Percentiles rank a stretch among this genome's conserved stretches.
phyloP scores from a whole-genome alignment of 345 rosid genomes.

The Brassica napus region DNA sequence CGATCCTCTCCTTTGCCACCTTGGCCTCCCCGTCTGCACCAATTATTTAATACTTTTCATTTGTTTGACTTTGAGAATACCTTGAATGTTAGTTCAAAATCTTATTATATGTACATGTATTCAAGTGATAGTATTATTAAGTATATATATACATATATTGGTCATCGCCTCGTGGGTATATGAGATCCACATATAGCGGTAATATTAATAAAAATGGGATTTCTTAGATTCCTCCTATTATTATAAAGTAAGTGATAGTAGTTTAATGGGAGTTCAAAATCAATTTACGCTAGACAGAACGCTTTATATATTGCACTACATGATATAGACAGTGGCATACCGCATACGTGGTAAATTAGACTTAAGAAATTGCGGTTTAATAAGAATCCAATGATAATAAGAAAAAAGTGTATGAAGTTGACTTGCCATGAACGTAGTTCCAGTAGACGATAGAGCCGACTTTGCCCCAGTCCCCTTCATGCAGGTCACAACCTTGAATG shows the following conservation, averaged over 20 bases:
- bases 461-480: conserved; percentile 49
- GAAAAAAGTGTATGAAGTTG: not conserved
- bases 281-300: not conserved
- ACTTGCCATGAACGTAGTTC: conserved; percentile 42
- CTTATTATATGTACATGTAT: not conserved
- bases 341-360: not conserved
- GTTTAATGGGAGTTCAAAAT: not conserved
- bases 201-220: not conserved
- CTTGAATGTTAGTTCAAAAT: not conserved
- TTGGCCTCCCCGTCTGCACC: conserved; percentile 24
- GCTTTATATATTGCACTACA: not conserved
- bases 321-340: not conserved
- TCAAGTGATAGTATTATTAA: not conserved
- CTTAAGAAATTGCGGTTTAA: not conserved
- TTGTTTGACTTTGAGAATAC: not conserved
- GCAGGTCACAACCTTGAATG: conserved; percentile 37
- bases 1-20: conserved; percentile 15
- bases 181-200: not conserved
- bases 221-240: not conserved
- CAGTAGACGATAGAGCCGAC: conserved; percentile 44
- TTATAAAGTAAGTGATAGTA: not conserved
- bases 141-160: not conserved
- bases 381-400: not conserved
- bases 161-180: not conserved
- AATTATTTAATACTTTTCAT: not conserved